Base-by-base conservation (phyloP, 257 asterid genomes). In the Anisodus acutangulus region DNA sequence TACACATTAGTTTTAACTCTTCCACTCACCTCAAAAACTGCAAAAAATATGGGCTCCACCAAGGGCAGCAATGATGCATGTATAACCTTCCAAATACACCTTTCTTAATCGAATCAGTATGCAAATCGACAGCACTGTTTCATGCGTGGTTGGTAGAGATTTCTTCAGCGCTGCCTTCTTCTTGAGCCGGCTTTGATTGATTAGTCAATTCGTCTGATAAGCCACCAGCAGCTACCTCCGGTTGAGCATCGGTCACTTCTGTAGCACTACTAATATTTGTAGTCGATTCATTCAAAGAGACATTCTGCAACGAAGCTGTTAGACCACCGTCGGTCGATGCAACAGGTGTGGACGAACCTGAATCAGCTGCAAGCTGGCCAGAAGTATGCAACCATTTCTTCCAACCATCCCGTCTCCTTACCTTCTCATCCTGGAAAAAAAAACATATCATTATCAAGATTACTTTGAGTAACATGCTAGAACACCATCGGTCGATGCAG, bases 401-500 rank as follows among this genome's bases (percentile, higher is more conserved):
- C 98, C 98, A 93, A 22, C 90, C 95, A n/a, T 91, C 81, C 43
- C 91, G 93, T 68, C 94, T 88, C 90, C 98, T 90, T 85, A 94
- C 72, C 89, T 88, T 92, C 87, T 93, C 95, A 67, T 93, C 97
- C 92, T 93, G 86, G 55, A 81, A 85, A 82, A 19, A 15, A 19
- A 15, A 62, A 49, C 7, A 78, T 53, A 74, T 74, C 43, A 55
- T 10, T 72, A 19, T 72, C 81, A 74, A 74, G 43, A 74, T 22
- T 47, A 72, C 80, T 47, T 72, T 9, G 15, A 10, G 41, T 47
- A 72, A 72, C 43, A 12, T n/a, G 16, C 10, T 72, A 11, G 16
- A 45, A 11, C 60, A 72, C 41, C 59, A 72, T 0, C 35, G 35
- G 35, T 31, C 1, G 35, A 31, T 72, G 57, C 60, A 72, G 39